Evolutionary conservation across 805 yeast genomes (phyloP).

Genomic region (Candida anglica): DNA sequence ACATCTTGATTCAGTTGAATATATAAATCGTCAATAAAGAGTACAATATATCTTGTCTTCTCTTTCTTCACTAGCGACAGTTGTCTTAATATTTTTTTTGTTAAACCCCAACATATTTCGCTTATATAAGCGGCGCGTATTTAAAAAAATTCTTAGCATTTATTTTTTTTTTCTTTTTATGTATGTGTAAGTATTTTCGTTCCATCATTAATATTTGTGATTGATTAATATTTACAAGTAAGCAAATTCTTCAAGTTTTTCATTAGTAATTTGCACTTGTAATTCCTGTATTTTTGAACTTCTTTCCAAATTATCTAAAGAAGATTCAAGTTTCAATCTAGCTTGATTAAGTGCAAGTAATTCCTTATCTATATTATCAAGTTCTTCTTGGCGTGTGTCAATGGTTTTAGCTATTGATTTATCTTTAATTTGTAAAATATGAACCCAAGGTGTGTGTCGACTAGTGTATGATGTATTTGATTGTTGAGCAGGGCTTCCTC

Average conservation of each 20-base stretch:
- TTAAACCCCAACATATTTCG: no score
- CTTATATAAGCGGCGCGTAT: no score
- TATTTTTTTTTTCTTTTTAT: no score
- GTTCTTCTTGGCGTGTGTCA: constrained; percentile 22
- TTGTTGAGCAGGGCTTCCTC: neutral
- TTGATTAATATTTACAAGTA: constrained; percentile 19
- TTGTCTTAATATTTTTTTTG: no score
- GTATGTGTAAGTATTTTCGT: no score
- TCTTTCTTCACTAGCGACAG: no score
- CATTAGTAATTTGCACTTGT: constrained; percentile 36
- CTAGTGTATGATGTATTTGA: neutral
- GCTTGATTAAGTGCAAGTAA: constrained; percentile 22
- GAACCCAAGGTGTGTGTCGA: constrained; percentile 29
- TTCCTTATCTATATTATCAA: constrained; percentile 19
- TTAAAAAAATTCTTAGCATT: no score
- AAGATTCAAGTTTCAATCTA: constrained; percentile 15
- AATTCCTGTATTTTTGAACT: constrained; percentile 29
- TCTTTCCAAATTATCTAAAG: constrained; percentile 14
- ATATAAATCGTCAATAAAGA: no score
- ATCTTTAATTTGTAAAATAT: constrained; percentile 23
- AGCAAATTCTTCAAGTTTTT: constrained; percentile 48
- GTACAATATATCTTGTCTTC: no score
- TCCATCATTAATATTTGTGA: neutral
- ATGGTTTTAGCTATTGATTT: constrained; percentile 19
- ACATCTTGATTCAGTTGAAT: no score